Evolutionary conservation across 225 moss, liverwort and hornwort genomes (phyloP).

Genomic region (Pseudisothecium myosuroides): DNA sequence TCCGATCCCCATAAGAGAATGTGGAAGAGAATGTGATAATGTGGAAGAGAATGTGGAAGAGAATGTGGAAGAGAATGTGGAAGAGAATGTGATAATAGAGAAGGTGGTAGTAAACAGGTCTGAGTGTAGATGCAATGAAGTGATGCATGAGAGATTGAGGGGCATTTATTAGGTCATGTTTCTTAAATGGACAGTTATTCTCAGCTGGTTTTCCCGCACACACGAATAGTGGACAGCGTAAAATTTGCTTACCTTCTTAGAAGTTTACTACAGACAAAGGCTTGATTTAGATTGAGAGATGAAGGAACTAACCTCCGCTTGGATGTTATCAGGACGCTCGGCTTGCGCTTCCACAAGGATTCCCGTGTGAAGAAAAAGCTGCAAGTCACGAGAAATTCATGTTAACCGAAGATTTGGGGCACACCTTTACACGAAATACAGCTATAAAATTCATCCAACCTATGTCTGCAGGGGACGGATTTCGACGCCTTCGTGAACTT

Average conservation of each 20-base stretch:
- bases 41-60: too few species aligned
- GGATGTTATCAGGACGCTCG: slow-evolving; percentile 34
- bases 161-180: neutral
- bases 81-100: neutral
- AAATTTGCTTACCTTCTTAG: neutral
- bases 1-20: neutral
- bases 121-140: neutral
- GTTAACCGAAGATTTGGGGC: neutral
- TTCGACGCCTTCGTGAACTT: too few species aligned
- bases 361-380: slow-evolving; percentile 55
- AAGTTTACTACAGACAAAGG: neutral
- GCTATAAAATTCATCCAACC: neutral
- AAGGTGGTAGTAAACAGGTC: too few species aligned
- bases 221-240: neutral
- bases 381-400: neutral
- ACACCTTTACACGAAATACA: neutral
- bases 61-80: too few species aligned
- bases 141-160: neutral
- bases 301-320: slow-evolving; percentile 22
- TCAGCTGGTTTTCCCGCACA: neutral
- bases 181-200: neutral
- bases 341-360: slow-evolving; percentile 41
- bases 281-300: neutral
- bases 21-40: neutral
- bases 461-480: neutral